Evolutionary conservation across 768 basidiomycete genomes (phyloP), one percentile per base, ranked within the genome.

Genomic region (Lyophyllum decastes): DNA sequence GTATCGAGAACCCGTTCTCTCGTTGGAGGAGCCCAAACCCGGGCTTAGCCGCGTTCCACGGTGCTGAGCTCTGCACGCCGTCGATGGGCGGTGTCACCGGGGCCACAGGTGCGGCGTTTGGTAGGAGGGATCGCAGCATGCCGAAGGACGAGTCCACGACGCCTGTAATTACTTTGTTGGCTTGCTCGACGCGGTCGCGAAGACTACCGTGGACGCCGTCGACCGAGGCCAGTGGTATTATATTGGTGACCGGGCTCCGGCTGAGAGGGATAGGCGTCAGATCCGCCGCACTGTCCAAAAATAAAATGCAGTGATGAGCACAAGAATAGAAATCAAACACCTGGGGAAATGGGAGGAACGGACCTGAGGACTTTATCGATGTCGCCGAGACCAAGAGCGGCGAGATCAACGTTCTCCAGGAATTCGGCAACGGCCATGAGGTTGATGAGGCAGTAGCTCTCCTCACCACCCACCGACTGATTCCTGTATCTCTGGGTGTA

Each of bases 381-480:
- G 51, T 87, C 85, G 6, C 81, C 84, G 6, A 93, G 72, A 4
- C 81, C 82, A n/a, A 83, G 64, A 21, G 75, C 78, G 63, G 82
- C 88, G 55, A 97, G 77, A 73, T 98, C 94, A 34, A 98, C 94
- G 68, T 95, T 92, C 74, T 96, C 94, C 51, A 98, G 78, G 70
- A 98, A 99, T 68, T 98, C 95, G 1, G 92, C 92, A 5, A 96
- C 95, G 11, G 96, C 96, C 79, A 95, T 86, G 38, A 97, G 78
- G 72, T 97, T 98, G 70, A 98, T 91, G 40, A 96, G 80, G 57
- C 95, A 98, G 66, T 95, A 99, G 48, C 86, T 88, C 65, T 93
- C 92, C 67, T 98, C 94, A 2, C 95, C 95, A 0, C 87, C 85
- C 2, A 82, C 68, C 1, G 75, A 68, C 54, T 83, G 80, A 54